A percentile compares a stretch with the other conserved stretches of the same genome.
phyloP scores from a whole-genome alignment of 2,329 filamentous ascomycete genomes.

The Penicillium sp. region DNA sequence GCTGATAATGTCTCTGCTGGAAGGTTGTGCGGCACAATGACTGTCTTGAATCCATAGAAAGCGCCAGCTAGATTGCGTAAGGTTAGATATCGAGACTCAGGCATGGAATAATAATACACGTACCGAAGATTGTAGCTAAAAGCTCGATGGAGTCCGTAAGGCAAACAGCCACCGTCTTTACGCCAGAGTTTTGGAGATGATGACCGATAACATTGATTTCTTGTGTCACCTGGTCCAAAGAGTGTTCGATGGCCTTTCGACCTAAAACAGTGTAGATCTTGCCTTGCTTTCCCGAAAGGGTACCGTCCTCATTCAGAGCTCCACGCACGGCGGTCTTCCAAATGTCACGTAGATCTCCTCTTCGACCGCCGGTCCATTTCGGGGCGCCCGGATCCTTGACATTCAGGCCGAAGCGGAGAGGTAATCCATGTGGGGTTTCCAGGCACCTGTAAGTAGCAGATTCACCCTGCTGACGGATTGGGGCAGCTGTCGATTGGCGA shows the following conservation, averaged over 20 bases:
- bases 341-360: constrained; percentile 87
- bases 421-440: constrained; percentile 80
- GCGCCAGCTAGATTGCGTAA: constrained; percentile 62
- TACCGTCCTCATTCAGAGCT: constrained; percentile 62
- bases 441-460: constrained; percentile 83
- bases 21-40: constrained; percentile 81
- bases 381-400: constrained; percentile 77
- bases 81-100: constrained; percentile 12
- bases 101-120: constrained; percentile 15
- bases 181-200: constrained; percentile 66
- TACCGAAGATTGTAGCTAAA: constrained; percentile 73
- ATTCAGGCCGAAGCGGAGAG: constrained; percentile 72
- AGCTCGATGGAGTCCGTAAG: constrained; percentile 92
- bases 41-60: constrained; percentile 83
- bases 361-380: constrained; percentile 78
- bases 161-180: constrained; percentile 79
- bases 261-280: constrained; percentile 78
- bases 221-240: constrained; percentile 69
- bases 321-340: constrained; percentile 75
- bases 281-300: constrained; percentile 60
- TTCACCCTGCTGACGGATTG: constrained; percentile 79
- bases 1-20: constrained; percentile 66
- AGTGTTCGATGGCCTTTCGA: constrained; percentile 70
- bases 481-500: constrained; percentile 74
- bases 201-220: constrained; percentile 88